Conservation (phyloP, 2,329 filamentous ascomycete species). For the Huntiella decipiens region DNA sequence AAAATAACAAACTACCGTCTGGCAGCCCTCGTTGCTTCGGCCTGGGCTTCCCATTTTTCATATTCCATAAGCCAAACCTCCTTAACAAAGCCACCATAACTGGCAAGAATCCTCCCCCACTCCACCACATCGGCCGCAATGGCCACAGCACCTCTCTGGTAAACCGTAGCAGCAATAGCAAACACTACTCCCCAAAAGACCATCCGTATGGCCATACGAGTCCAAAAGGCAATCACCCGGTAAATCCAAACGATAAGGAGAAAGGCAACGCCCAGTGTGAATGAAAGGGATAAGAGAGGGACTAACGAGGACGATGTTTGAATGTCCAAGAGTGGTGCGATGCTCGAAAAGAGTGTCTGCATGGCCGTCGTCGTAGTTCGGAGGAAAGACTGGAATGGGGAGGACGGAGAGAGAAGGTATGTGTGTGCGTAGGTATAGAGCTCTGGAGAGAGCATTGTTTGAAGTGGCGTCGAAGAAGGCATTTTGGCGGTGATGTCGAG, state of each 20-base stretch:
- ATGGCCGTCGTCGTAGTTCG: constrained; percentile 18
- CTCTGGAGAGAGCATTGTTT: constrained; percentile 26
- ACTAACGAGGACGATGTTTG: constrained; percentile 18
- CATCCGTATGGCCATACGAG: constrained; percentile 43
- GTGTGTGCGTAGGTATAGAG: constrained; percentile 25
- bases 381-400: constrained; percentile 24
- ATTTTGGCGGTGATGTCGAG: too few relatives aligned
- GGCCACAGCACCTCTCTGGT: constrained; percentile 46
- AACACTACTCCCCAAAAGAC: constrained; percentile 44
- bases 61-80: constrained; percentile 40
- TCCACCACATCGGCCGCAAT: constrained; percentile 39
- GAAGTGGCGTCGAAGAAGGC: constrained; percentile 17
- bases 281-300: constrained; percentile 17
- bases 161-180: constrained; percentile 35
- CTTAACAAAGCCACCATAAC: constrained; percentile 29
- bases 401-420: constrained; percentile 27
- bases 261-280: constrained; percentile 17
- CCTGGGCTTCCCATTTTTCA: constrained; percentile 33
- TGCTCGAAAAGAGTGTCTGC: constrained; percentile 13
- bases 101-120: constrained; percentile 24
- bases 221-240: constrained; percentile 58
- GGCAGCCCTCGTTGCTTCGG: constrained; percentile 14
- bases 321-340: constrained; percentile 23
- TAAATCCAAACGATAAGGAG: constrained; percentile 33
- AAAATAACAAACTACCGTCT: constrained; percentile 9